Percentiles rank a stretch among this genome's conserved stretches.
These are phyloP conservation scores for Arthroderma uncinatum DNA, from an alignment of 2,329 filamentous ascomycete species.

Conservation along the genomic window DNA sequence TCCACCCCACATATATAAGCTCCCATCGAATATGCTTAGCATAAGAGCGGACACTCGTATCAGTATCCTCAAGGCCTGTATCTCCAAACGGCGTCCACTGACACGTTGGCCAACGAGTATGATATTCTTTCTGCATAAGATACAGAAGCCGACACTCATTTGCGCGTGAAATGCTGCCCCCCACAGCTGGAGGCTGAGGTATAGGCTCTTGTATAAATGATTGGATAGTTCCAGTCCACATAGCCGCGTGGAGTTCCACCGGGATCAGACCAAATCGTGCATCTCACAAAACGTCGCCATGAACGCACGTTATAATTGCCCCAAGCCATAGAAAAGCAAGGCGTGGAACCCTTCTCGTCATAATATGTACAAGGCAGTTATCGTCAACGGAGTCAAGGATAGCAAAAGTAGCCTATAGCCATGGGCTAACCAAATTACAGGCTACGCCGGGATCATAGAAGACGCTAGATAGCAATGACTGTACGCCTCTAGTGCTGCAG, in stretches of 20 bases:
- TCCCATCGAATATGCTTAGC: conserved; percentile 18
- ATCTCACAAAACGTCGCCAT: conserved; percentile 15
- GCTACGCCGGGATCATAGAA: conserved; percentile 22
- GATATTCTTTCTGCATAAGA: conserved; percentile 17
- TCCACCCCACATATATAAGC: conserved; percentile 14
- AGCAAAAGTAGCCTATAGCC: conserved; percentile 21
- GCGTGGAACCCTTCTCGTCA: conserved; percentile 19
- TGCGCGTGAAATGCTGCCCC: conserved; percentile 17
- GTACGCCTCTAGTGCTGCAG: conserved; percentile 19
- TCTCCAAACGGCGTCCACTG: conserved; percentile 24
- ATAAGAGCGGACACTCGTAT: conserved; percentile 23
- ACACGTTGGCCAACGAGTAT: conserved; percentile 17
- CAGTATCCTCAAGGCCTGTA: conserved; percentile 20
- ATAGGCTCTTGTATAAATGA: conserved; percentile 21
- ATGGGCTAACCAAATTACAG: conserved; percentile 23
- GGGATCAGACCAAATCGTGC: conserved; percentile 19
- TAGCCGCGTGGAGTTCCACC: conserved; percentile 21
- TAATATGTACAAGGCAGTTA: conserved; percentile 18
- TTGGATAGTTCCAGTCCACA: conserved; percentile 22
- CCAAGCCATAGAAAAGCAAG: conserved; percentile 23
- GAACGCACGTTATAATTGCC: conserved; percentile 16
- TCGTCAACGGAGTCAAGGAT: conserved; percentile 17
- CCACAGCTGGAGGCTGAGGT: conserved; percentile 9
- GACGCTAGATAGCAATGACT: conserved; percentile 18
- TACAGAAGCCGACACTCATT: conserved; percentile 24